A percentile compares a stretch with the other conserved stretches of the same genome.
These are phyloP conservation scores for Actinomucor elegans DNA, from an alignment of 371 early-diverging fungal genomes.

Conservation along the genomic window DNA sequence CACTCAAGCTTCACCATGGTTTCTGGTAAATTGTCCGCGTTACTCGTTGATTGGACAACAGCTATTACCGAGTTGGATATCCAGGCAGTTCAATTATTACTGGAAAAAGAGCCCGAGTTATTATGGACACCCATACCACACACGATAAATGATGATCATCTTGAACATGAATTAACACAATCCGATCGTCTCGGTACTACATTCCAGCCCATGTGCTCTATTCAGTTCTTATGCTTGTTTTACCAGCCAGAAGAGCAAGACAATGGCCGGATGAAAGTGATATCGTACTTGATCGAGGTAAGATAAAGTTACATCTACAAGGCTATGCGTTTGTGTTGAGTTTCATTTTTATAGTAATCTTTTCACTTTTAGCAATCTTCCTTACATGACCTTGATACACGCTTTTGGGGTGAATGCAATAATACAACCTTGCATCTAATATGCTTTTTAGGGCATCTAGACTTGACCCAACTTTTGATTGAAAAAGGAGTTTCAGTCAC, in stretches of 20 bases:
- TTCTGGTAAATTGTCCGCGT: conserved; percentile 8
- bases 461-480: conserved; percentile 8
- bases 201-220: conserved; percentile 26
- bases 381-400: conserved; percentile 30
- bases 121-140: conserved; percentile 33
- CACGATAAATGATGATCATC: conserved; percentile 18
- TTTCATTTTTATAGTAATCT: neutral
- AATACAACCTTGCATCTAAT: conserved; percentile 29
- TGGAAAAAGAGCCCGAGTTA: conserved; percentile 27
- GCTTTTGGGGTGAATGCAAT: conserved; percentile 30
- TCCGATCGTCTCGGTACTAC: conserved; percentile 17
- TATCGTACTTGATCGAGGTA: conserved; percentile 31
- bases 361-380: conserved; percentile 19
- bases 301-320: neutral
- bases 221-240: conserved; percentile 18
- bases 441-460: conserved; percentile 15
- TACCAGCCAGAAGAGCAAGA: conserved; percentile 1
- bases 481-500: conserved; percentile 20
- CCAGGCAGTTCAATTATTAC: conserved; percentile 13
- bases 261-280: neutral
- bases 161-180: conserved; percentile 12
- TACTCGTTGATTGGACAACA: conserved; percentile 35
- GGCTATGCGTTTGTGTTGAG: too few relatives aligned
- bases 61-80: conserved; percentile 29
- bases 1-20: too few relatives aligned